phyloP scores from a whole-genome alignment of 2,329 filamentous ascomycete species.

The Trichoderma cornu-damae region DNA sequence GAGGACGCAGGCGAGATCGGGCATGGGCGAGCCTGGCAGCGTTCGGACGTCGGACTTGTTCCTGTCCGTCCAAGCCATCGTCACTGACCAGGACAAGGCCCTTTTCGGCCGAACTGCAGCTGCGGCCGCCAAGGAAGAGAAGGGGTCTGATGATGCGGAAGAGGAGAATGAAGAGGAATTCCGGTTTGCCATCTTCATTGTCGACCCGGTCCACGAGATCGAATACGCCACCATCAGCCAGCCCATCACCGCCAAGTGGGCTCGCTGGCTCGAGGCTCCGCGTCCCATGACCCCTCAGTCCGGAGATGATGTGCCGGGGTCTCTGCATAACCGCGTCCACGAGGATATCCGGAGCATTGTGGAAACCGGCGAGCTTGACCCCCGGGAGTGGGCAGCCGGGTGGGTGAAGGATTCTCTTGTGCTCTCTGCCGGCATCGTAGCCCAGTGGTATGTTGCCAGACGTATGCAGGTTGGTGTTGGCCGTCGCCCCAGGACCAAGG shows the following conservation, averaged over 20 bases:
- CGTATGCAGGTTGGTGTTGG: constrained; percentile 95
- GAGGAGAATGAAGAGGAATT: constrained; percentile 53
- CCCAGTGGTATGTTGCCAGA: constrained; percentile 89
- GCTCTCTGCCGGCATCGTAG: constrained; percentile 75
- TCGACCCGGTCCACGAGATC: constrained; percentile 89
- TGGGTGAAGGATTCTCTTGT: constrained; percentile 88
- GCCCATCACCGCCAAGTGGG: constrained; percentile 76
- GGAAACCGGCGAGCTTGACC: constrained; percentile 69
- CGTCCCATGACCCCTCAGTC: constrained; percentile 50
- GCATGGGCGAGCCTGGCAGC: constrained; percentile 77
- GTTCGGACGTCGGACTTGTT: constrained; percentile 93
- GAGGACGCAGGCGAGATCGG: constrained; percentile 71
- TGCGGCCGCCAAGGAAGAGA: constrained; percentile 51
- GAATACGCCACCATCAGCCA: constrained; percentile 81
- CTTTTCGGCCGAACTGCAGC: constrained; percentile 63
- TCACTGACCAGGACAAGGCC: constrained; percentile 55
- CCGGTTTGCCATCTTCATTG: constrained; percentile 70
- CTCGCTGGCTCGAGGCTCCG: constrained; percentile 82
- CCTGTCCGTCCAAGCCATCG: constrained; percentile 86
- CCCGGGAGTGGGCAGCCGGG: constrained; percentile 93
- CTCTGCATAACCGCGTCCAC: constrained; percentile 47
- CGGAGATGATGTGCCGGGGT: constrained; percentile 42
- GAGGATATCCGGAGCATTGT: constrained; percentile 86
- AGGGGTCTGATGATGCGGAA: constrained; percentile 47
- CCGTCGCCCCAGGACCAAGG: constrained; percentile 47